Evolutionary conservation across 192 early-diverging fungal genomes (phyloP).

Genomic region (Entomortierella beljakovae): DNA sequence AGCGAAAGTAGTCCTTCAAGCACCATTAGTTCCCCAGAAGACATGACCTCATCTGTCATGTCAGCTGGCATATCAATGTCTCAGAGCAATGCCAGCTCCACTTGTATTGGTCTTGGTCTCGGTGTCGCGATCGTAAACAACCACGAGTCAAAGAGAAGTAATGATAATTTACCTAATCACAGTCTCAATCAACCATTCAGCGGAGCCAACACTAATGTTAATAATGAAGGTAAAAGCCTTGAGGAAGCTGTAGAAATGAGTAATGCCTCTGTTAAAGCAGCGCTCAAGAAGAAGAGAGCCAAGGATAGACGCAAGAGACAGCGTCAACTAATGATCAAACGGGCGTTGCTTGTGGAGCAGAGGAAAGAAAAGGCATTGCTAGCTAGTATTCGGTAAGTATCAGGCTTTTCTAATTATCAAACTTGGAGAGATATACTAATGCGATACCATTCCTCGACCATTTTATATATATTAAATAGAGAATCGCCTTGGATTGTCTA

Average conservation of each 20-base stretch:
- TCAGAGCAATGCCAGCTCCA: not conserved
- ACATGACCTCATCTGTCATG: not conserved
- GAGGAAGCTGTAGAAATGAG: not conserved
- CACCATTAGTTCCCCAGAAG: not conserved
- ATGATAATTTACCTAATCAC: not conserved
- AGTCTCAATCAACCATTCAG: not conserved
- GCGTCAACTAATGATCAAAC: conserved; percentile 25
- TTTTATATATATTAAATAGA: conserved; percentile 6
- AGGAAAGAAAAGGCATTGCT: conserved; percentile 49
- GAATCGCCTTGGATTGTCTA: conserved; percentile 50
- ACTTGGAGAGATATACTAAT: no score
- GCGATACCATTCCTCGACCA: not conserved
- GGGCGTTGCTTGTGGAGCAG: conserved; percentile 33
- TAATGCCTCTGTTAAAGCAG: conserved; percentile 5
- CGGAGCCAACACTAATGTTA: not conserved
- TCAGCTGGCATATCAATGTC: not conserved
- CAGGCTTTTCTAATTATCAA: not conserved
- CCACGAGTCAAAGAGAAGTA: not conserved
- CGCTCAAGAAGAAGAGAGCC: conserved; percentile 2
- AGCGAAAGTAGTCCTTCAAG: conserved; percentile 2
- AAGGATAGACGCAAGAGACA: conserved; percentile 25
- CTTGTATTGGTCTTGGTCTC: conserved; percentile 18
- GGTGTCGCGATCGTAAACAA: not conserved
- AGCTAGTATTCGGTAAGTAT: conserved; percentile 41
- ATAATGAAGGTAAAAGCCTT: not conserved